Conservation (phyloP, 495 filamentous ascomycete species). For the Penicillium roqueforti region DNA sequence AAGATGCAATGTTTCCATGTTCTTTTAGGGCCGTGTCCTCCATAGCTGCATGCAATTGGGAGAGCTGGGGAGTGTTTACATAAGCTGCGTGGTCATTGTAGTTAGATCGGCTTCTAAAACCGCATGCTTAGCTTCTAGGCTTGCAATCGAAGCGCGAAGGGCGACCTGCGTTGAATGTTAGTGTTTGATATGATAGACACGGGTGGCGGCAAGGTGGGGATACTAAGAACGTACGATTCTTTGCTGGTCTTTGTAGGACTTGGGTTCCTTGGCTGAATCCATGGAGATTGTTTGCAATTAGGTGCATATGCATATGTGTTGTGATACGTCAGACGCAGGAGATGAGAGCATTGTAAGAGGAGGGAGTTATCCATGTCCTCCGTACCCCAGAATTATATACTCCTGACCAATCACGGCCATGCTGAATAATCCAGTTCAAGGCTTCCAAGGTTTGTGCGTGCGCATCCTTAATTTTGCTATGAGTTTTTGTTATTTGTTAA, state of each 20-base stretch:
- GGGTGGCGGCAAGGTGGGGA: background rate
- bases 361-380: background rate
- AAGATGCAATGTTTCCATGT: background rate
- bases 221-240: slow-evolving; percentile 13
- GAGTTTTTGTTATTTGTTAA: too few relatives aligned
- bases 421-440: slow-evolving; percentile 16
- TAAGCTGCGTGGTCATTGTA: slow-evolving; percentile 30
- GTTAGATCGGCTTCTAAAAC: slow-evolving; percentile 31
- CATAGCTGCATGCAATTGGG: background rate
- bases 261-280: slow-evolving; percentile 5
- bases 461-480: background rate
- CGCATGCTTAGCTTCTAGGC: slow-evolving; percentile 31
- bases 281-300: background rate
- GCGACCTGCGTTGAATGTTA: slow-evolving; percentile 18
- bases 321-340: background rate
- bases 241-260: slow-evolving; percentile 9
- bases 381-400: background rate
- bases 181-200: background rate
- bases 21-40: background rate
- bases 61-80: slow-evolving; percentile 25
- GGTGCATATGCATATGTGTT: background rate
- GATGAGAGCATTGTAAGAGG: background rate
- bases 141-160: slow-evolving; percentile 33
- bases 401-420: slow-evolving; percentile 9
- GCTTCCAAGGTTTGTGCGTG: background rate